phyloP scores from a whole-genome alignment of 352 stramenopile species.

The Globisporangium splendens region DNA sequence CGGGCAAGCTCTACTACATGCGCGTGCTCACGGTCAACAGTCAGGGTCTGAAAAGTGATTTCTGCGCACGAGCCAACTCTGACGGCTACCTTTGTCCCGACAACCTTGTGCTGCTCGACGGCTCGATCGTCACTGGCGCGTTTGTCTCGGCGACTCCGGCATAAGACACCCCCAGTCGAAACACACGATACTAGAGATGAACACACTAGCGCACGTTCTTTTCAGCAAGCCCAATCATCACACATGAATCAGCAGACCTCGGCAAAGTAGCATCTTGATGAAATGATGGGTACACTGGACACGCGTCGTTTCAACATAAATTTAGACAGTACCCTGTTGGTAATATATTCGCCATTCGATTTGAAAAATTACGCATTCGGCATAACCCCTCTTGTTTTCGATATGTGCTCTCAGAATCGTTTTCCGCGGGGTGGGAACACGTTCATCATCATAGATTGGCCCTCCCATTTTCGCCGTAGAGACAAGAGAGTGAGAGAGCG shows the following conservation, averaged over 20 bases:
- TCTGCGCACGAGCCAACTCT: conserved; percentile 53
- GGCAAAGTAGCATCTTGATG: neutral
- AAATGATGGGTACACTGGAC: neutral
- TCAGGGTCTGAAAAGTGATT: conserved; percentile 69
- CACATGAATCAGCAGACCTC: neutral
- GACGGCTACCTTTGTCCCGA: conserved; percentile 67
- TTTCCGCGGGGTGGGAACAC: neutral
- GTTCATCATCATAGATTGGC: neutral
- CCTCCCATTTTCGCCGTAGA: neutral
- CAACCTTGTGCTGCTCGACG: conserved; percentile 62
- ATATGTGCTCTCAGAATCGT: neutral
- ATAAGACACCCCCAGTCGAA: conserved; percentile 8
- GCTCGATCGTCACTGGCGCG: conserved; percentile 49
- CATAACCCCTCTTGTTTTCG: neutral
- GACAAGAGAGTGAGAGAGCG: neutral
- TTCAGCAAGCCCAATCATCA: no score
- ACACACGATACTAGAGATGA: no score
- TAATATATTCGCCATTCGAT: no score
- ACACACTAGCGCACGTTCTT: no score
- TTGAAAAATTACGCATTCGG: neutral
- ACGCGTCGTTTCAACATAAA: neutral
- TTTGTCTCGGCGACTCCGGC: conserved; percentile 38
- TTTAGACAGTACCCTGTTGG: neutral
- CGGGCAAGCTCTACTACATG: conserved; percentile 74
- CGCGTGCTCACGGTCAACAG: conserved; percentile 81